Base-by-base conservation (phyloP, 2,329 filamentous ascomycete genomes). In the Penicillium sp. region DNA sequence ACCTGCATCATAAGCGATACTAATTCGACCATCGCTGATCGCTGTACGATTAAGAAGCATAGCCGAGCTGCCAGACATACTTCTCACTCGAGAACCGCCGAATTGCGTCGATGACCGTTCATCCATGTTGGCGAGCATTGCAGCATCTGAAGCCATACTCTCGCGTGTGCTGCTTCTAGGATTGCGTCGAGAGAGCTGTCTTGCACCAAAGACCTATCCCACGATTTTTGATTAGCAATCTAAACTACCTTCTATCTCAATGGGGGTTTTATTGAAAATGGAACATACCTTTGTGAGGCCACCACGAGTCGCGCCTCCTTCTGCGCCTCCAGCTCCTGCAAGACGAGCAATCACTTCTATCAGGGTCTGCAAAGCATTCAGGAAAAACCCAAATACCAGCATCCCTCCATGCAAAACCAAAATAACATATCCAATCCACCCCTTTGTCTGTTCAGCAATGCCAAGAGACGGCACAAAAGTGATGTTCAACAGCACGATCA, bases 391-490 rank as follows among this genome's bases (percentile, higher is more conserved):
- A 65, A 97, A 90, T 3, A 96, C 81, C 21, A 99, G 76, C 0
- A 96, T 90, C 60, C 87, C 82, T 3, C 84, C 92, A 68, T 99
- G 94, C 35, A 97, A 83, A 26, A 95, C 73, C 48, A 99, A 79
- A 56, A 97, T 95, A 24, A 87, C 85, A 70, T 99, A 99, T 38
- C 92, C 94, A 63, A 97, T 89, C 94, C 94, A 99, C 4, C 92
- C 91, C 70, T 92, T 95, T 1, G 89, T 79, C 0, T 88, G 84
- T 66, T 95, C 88, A 0, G 83, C 83, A 5, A 97, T 86, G 21
- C 85, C 87, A 3, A 99, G 80, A 1, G 88, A 88, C 1, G 93
- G 91, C 12, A 92, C 85, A 70, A 99, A 99, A 1, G 92, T 80
- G 33, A 91, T 83, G 79, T 89, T 91, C 55, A 93, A 76, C 55